phyloP scores from a whole-genome alignment of 1,139 yeast species.

The Arxiozyma heterogenica region DNA sequence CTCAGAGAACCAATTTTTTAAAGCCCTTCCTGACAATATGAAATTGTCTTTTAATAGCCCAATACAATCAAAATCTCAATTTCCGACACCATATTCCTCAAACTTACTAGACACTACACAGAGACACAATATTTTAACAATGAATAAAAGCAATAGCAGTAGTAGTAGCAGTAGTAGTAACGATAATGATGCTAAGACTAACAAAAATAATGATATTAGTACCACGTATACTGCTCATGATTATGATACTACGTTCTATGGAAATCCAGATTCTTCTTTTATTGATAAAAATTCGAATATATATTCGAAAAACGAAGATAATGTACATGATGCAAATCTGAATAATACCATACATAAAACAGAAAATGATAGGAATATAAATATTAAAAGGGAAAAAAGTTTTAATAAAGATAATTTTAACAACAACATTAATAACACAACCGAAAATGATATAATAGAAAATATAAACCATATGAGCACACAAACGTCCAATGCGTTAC shows the following conservation, averaged over 20 bases:
- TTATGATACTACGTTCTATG: slow-evolving; percentile 1
- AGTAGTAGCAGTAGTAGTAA: too few species aligned
- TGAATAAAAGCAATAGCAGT: background rate
- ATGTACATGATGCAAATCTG: too few species aligned
- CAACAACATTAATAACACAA: slow-evolving; percentile 7
- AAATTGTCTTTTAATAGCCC: slow-evolving; percentile 28
- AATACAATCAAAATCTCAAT: slow-evolving; percentile 24
- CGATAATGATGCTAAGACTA: too few species aligned
- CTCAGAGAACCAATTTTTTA: slow-evolving; percentile 19
- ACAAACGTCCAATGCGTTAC: slow-evolving; percentile 28
- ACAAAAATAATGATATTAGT: background rate
- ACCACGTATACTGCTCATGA: background rate
- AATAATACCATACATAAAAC: background rate
- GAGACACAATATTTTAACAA: background rate
- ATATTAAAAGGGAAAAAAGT: background rate
- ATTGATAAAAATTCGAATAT: slow-evolving; percentile 3
- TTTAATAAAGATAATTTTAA: background rate
- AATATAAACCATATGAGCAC: slow-evolving; percentile 23
- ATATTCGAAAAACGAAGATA: background rate
- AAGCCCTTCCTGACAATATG: slow-evolving; percentile 18
- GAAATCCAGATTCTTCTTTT: slow-evolving; percentile 7
- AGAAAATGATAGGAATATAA: too few species aligned
- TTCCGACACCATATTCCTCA: slow-evolving; percentile 29
- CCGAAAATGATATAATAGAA: background rate
- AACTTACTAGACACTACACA: background rate